Conservation (phyloP, 148 eudicot species). For the Vaccinium corymbosum region DNA sequence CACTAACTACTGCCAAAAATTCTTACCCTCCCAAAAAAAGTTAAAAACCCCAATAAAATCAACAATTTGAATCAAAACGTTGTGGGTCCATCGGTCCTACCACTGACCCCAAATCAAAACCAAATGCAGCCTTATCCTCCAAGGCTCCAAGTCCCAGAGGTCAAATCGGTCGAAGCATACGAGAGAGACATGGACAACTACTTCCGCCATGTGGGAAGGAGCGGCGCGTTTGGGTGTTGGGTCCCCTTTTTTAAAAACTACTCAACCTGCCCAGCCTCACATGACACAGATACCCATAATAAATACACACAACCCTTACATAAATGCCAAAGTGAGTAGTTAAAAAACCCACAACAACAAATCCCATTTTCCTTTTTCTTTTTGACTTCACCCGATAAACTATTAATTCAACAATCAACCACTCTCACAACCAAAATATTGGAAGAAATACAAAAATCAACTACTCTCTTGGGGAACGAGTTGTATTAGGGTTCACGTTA, state of each 20-base stretch:
- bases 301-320: not conserved
- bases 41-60: no score
- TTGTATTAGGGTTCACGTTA: not conserved
- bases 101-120: no score
- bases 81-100: no score
- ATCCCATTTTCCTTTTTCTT: not conserved
- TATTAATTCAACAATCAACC: not conserved
- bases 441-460: not conserved
- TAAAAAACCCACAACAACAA: not conserved
- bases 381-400: not conserved
- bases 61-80: no score
- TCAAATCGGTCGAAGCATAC: not conserved
- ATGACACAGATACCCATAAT: not conserved
- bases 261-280: not conserved
- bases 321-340: not conserved
- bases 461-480: not conserved
- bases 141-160: not conserved
- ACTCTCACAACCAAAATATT: not conserved
- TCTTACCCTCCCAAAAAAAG: no score
- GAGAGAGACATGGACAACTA: not conserved
- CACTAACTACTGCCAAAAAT: no score
- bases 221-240: not conserved
- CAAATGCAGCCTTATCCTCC: no score
- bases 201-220: not conserved
- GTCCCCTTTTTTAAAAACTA: not conserved